phyloP scores from a whole-genome alignment of 805 yeast species.

The Yamadazyma insecticola region DNA sequence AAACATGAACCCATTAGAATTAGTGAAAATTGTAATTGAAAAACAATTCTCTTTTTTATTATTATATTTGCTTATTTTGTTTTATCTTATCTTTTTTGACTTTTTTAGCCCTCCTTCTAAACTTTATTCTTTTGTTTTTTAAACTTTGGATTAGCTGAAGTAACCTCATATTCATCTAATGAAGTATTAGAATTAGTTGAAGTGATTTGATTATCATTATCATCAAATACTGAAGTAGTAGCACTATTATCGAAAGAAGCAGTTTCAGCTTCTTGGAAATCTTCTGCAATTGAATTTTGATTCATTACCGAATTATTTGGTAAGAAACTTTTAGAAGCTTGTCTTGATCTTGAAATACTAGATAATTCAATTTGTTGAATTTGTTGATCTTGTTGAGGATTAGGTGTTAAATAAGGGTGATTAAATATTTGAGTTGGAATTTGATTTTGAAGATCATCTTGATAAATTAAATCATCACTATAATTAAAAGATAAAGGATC shows the following conservation, averaged over 20 bases:
- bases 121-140: too few species aligned
- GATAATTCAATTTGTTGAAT: conserved; percentile 4
- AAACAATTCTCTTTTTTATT: too few species aligned
- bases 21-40: too few species aligned
- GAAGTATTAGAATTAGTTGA: conserved; percentile 32
- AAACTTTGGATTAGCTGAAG: too few species aligned
- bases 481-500: conserved; percentile 27
- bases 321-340: conserved; percentile 17
- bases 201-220: conserved; percentile 21
- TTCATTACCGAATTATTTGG: too few species aligned
- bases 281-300: conserved; percentile 11
- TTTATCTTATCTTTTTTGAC: too few species aligned
- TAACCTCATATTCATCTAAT: conserved; percentile 19
- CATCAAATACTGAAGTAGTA: conserved; percentile 37
- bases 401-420: conserved; percentile 3
- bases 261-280: conserved; percentile 16
- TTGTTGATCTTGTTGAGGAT: conserved; percentile 3
- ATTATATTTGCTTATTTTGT: too few species aligned
- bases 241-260: conserved; percentile 31
- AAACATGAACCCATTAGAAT: too few species aligned
- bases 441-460: conserved; percentile 7
- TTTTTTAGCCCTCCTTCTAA: too few species aligned
- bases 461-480: conserved; percentile 10
- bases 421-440: conserved; percentile 1
- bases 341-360: conserved; percentile 23